phyloP scores from a whole-genome alignment of 352 stramenopile genomes.

The Stramenopiles sp. region DNA sequence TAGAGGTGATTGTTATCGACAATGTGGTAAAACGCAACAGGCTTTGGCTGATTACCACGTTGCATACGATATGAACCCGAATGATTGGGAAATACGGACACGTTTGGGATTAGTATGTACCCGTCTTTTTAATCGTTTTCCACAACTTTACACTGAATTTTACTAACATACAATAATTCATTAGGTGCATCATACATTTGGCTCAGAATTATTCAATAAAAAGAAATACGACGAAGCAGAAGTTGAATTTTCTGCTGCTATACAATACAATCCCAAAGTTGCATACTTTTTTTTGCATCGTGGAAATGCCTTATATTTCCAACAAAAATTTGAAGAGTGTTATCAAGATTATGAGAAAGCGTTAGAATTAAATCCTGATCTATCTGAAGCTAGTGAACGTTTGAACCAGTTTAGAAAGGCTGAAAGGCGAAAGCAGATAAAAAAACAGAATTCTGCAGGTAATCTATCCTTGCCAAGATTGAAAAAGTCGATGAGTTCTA shows the following conservation, averaged over 20 bases:
- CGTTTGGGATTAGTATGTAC: slow-evolving; percentile 11
- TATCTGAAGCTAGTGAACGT: neutral
- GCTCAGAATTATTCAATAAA: slow-evolving; percentile 20
- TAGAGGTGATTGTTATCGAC: slow-evolving; percentile 20
- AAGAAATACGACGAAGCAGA: slow-evolving; percentile 21
- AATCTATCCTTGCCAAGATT: neutral
- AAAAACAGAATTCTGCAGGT: neutral
- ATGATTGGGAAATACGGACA: slow-evolving; percentile 18
- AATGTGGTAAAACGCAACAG: slow-evolving; percentile 13
- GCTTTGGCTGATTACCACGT: slow-evolving; percentile 20
- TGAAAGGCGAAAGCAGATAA: neutral
- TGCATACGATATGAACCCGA: slow-evolving; percentile 14
- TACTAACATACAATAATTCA: too few species aligned
- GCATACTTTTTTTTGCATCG: slow-evolving; percentile 14
- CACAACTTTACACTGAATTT: too few species aligned
- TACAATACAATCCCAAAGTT: slow-evolving; percentile 21
- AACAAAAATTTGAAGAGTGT: slow-evolving; percentile 17
- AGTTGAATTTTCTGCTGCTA: slow-evolving; percentile 21
- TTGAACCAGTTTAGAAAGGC: neutral
- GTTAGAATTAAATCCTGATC: slow-evolving; percentile 15
- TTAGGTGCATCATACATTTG: slow-evolving; percentile 20
- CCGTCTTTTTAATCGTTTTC: too few species aligned
- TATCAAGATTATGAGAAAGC: slow-evolving; percentile 17
- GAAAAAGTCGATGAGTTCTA: neutral
- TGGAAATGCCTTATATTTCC: slow-evolving; percentile 19